Conservation (phyloP, 495 filamentous ascomycete genomes). For the Penicillium psychrofluorescens region DNA sequence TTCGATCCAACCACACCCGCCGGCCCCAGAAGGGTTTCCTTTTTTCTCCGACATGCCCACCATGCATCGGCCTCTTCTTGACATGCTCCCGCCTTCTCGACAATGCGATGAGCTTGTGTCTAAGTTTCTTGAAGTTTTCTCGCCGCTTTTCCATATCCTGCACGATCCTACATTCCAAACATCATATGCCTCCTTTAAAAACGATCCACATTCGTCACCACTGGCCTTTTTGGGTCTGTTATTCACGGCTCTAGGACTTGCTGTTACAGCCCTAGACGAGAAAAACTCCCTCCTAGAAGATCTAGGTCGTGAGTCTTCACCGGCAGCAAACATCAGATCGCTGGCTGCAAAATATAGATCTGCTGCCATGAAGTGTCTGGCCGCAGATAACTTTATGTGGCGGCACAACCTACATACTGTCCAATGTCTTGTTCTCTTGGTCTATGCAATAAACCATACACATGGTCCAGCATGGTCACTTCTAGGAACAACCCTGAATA, state of each 20-base stretch:
- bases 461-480: conserved; percentile 8
- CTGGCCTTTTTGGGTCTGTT: no score
- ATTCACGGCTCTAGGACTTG: not conserved
- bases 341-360: conserved; percentile 1
- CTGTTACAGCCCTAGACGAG: not conserved
- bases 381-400: conserved; percentile 4
- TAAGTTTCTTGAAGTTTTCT: conserved; percentile 1
- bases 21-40: no score
- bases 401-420: conserved; percentile 1
- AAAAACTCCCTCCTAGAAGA: not conserved
- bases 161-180: not conserved
- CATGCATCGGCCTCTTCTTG: not conserved
- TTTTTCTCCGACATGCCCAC: not conserved
- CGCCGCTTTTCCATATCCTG: conserved; percentile 1
- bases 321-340: not conserved
- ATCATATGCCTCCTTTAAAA: not conserved
- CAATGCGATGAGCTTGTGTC: conserved; percentile 1
- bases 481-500: conserved; percentile 5
- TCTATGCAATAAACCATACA: conserved; percentile 6
- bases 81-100: not conserved
- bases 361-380: conserved; percentile 5
- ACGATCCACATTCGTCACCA: not conserved
- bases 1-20: no score
- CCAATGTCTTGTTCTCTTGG: not conserved
- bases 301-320: not conserved